Evolutionary conservation across 1,284 basidiomycete genomes (phyloP).

Genomic region (Heterobasidion parviporum): DNA sequence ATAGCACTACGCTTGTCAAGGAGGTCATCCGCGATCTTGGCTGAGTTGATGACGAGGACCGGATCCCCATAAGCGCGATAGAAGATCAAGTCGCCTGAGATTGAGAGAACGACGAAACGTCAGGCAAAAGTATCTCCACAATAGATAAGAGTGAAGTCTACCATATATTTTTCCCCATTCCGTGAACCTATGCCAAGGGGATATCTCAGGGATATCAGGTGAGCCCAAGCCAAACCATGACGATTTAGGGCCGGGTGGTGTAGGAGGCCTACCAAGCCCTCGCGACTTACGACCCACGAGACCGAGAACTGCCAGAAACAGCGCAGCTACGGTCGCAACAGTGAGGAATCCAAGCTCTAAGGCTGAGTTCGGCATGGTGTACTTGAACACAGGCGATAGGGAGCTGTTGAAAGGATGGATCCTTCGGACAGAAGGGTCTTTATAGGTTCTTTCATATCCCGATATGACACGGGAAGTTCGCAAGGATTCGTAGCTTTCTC

Average conservation of each 20-base stretch:
- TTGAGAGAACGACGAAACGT: not conserved
- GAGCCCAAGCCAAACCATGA: not conserved
- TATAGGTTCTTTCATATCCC: too few species aligned
- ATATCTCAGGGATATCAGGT: not conserved
- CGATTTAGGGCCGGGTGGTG: not conserved
- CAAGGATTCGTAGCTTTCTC: too few species aligned
- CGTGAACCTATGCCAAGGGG: not conserved
- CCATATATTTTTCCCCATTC: not conserved
- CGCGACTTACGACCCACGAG: not conserved
- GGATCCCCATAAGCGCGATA: not conserved
- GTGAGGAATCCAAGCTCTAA: not conserved
- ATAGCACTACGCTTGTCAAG: not conserved
- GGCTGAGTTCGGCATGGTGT: too few species aligned
- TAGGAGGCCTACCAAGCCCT: not conserved
- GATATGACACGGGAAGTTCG: too few species aligned
- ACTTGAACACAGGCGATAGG: too few species aligned
- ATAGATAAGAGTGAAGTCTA: not conserved
- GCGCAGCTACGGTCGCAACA: not conserved
- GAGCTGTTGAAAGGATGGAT: too few species aligned
- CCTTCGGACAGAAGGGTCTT: too few species aligned
- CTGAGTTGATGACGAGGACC: not conserved
- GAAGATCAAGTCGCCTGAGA: not conserved
- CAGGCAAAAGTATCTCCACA: not conserved
- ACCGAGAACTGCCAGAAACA: not conserved
- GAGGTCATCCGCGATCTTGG: not conserved